These are phyloP conservation scores for Eucalyptus guilfoylei DNA, from an alignment of 345 rosid genomes.

Conservation along the genomic window DNA sequence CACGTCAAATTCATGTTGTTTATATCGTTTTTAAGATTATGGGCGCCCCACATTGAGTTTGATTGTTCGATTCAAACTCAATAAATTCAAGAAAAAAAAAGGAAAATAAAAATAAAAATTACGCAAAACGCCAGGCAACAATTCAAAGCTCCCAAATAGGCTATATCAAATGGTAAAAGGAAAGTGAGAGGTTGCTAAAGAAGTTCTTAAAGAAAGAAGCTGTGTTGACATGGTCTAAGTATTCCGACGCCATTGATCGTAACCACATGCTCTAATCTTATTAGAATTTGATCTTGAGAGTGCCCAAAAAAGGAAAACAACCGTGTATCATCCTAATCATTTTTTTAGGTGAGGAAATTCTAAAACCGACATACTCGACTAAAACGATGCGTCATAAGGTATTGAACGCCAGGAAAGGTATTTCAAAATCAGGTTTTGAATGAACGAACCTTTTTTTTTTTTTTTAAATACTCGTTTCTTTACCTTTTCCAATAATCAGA, in stretches of 20 bases:
- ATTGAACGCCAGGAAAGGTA: neutral
- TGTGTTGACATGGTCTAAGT: neutral
- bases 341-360: neutral
- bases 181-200: neutral
- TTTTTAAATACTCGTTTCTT: neutral
- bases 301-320: neutral
- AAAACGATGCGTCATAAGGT: neutral
- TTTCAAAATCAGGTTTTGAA: neutral
- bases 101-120: rapidly evolving
- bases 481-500: neutral
- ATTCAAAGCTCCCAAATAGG: neutral
- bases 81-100: neutral
- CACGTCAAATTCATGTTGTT: neutral
- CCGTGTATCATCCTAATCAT: neutral
- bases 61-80: neutral
- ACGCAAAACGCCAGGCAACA: neutral
- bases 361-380: neutral
- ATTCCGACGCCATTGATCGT: neutral
- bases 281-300: neutral
- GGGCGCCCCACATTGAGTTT: neutral
- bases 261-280: neutral
- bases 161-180: neutral
- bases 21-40: neutral
- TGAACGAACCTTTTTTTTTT: neutral
- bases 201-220: neutral